Percentiles rank a stretch among this genome's conserved stretches.
Conservation (phyloP, 108 stramenopile genomes). For the Pseudonitzschia pungens region DNA sequence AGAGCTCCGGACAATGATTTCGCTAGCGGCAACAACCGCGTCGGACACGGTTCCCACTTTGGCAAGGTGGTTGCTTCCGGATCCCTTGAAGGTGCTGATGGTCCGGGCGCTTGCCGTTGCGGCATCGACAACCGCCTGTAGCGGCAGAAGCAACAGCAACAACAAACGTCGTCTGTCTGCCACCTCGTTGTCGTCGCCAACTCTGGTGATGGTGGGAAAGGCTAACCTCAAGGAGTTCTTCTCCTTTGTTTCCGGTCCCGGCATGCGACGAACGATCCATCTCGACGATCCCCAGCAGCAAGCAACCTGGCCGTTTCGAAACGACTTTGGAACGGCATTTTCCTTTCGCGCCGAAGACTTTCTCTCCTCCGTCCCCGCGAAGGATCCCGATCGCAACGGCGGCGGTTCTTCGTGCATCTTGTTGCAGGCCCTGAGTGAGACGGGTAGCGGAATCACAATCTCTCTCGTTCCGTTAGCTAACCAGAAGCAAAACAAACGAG, state of each 20-base stretch:
- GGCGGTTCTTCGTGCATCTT: constrained; percentile 46
- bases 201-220: constrained; percentile 46
- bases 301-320: constrained; percentile 73
- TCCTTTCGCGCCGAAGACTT: constrained; percentile 82
- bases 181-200: neutral
- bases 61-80: too few relatives aligned
- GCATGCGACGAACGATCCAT: constrained; percentile 39
- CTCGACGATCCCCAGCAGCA: constrained; percentile 21
- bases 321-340: constrained; percentile 75
- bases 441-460: constrained; percentile 60
- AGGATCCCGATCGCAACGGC: constrained; percentile 67
- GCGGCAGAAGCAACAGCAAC: constrained; percentile 53
- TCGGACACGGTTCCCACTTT: neutral
- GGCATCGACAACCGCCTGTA: constrained; percentile 45
- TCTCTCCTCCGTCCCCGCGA: neutral
- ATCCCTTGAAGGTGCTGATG: neutral
- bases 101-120: constrained; percentile 13
- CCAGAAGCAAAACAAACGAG: neutral
- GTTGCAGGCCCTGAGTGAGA: constrained; percentile 41
- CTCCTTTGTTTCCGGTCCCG: constrained; percentile 45
- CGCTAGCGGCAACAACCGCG: constrained; percentile 13
- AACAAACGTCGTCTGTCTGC: constrained; percentile 51
- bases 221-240: constrained; percentile 61
- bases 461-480: constrained; percentile 42
- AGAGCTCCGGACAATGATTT: constrained; percentile 46